Conservation (phyloP, 1,284 basidiomycete species). For the Neolentinus lepideus region DNA sequence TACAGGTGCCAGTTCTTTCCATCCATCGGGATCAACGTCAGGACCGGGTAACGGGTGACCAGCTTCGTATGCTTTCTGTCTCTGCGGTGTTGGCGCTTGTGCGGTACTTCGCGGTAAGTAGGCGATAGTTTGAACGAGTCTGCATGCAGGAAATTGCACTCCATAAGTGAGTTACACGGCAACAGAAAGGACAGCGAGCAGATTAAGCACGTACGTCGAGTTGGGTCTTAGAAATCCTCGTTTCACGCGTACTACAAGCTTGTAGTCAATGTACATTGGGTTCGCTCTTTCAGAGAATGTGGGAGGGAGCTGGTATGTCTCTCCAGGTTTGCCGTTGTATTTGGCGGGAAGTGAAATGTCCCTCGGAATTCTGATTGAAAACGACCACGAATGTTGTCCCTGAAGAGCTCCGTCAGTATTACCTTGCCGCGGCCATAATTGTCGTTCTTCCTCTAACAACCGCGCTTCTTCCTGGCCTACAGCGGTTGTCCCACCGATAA, state of each 20-base stretch:
- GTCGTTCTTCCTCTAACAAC: conserved; percentile 21
- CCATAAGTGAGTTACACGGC: neutral
- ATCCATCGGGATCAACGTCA: conserved; percentile 25
- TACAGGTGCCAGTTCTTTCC: conserved; percentile 23
- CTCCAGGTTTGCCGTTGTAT: conserved; percentile 15
- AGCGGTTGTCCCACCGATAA: conserved; percentile 23
- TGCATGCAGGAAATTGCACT: conserved; percentile 1
- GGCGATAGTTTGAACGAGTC: conserved; percentile 22
- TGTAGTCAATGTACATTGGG: conserved; percentile 32
- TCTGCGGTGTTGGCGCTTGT: conserved; percentile 22
- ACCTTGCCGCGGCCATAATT: conserved; percentile 15
- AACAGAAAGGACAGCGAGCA: neutral
- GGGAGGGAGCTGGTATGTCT: conserved; percentile 24
- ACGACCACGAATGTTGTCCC: conserved; percentile 23
- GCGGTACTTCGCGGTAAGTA: conserved; percentile 26
- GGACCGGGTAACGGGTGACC: conserved; percentile 22
- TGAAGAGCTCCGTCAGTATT: conserved; percentile 11
- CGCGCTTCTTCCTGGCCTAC: conserved; percentile 28
- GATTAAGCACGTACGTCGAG: conserved; percentile 19
- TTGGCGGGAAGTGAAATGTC: conserved; percentile 18
- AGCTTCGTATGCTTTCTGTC: conserved; percentile 23
- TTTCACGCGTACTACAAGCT: conserved; percentile 26
- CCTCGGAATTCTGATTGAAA: conserved; percentile 22
- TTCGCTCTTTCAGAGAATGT: conserved; percentile 31
- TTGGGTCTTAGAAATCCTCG: conserved; percentile 24